Evolutionary conservation across 1,139 yeast genomes (phyloP).

Genomic region (Saccharomycopsis hybrid): DNA sequence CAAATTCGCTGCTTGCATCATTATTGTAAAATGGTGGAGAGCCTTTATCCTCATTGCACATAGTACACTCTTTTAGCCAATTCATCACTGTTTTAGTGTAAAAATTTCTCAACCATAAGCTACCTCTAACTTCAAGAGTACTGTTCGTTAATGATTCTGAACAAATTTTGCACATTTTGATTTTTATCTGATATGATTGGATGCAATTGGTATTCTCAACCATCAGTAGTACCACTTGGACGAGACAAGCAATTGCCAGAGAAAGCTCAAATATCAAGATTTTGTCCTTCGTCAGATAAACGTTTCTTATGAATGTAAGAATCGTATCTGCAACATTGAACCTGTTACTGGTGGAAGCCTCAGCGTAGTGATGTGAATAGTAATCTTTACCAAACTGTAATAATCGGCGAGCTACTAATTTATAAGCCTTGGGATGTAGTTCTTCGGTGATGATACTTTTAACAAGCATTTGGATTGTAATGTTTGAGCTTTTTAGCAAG

Average conservation of each 20-base stretch:
- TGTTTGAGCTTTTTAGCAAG: slow-evolving; percentile 44
- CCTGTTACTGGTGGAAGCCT: background rate
- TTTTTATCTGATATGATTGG: background rate
- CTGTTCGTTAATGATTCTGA: background rate
- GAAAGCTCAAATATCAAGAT: slow-evolving; percentile 1
- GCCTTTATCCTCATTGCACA: too few species aligned
- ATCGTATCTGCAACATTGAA: slow-evolving; percentile 24
- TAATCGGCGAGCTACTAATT: slow-evolving; percentile 21
- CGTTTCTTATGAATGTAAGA: slow-evolving; percentile 33
- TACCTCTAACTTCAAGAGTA: slow-evolving; percentile 18
- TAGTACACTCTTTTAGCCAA: slow-evolving; percentile 7
- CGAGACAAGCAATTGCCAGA: slow-evolving; percentile 46
- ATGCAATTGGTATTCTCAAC: background rate
- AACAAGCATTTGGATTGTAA: slow-evolving; percentile 44
- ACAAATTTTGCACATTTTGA: background rate
- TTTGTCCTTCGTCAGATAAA: slow-evolving; percentile 21
- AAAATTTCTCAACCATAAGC: slow-evolving; percentile 17
- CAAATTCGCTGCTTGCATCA: too few species aligned
- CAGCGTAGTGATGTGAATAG: too few species aligned
- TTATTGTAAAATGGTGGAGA: too few species aligned
- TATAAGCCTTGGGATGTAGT: slow-evolving; percentile 32
- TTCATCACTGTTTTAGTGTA: slow-evolving; percentile 19
- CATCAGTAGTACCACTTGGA: background rate
- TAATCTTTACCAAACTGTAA: background rate
- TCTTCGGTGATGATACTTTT: slow-evolving; percentile 41